phyloP scores from a whole-genome alignment of 192 early-diverging fungal species.

The Chytriomyces sp. region DNA sequence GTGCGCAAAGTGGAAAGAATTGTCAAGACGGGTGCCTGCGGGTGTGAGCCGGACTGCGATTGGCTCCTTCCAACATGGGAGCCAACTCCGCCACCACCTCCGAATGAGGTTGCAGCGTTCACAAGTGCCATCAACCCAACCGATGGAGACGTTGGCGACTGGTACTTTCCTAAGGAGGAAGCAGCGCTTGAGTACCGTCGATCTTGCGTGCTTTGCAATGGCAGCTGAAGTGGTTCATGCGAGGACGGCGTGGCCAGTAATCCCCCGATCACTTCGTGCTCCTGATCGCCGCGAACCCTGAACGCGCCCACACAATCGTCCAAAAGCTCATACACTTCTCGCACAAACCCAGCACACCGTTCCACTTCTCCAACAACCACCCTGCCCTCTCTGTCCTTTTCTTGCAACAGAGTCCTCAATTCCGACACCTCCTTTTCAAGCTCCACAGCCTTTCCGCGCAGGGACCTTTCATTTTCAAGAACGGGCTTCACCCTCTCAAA shows the following conservation, averaged over 20 bases:
- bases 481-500: not conserved
- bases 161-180: conserved; percentile 23
- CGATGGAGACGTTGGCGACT: conserved; percentile 13
- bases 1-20: conserved; percentile 19
- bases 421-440: conserved; percentile 27
- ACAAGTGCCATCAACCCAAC: conserved; percentile 25
- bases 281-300: not conserved
- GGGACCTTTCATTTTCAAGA: not conserved
- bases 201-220: not conserved
- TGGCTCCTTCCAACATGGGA: not conserved
- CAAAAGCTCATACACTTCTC: conserved; percentile 35
- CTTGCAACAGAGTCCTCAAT: conserved; percentile 15
- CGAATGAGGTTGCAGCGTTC: conserved; percentile 13
- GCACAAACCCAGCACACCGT: conserved; percentile 21
- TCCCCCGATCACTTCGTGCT: no score
- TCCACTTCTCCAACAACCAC: conserved; percentile 28
- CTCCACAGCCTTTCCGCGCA: not conserved
- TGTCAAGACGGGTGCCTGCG: not conserved
- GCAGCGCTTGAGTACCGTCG: not conserved
- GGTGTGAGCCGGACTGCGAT: not conserved
- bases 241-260: no score
- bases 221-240: not conserved
- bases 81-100: not conserved
- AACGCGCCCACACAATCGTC: conserved; percentile 32
- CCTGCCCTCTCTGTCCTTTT: conserved; percentile 17